Evolutionary conservation across 2,329 filamentous ascomycete genomes (phyloP).

Genomic region (Monilinia fructicola): DNA sequence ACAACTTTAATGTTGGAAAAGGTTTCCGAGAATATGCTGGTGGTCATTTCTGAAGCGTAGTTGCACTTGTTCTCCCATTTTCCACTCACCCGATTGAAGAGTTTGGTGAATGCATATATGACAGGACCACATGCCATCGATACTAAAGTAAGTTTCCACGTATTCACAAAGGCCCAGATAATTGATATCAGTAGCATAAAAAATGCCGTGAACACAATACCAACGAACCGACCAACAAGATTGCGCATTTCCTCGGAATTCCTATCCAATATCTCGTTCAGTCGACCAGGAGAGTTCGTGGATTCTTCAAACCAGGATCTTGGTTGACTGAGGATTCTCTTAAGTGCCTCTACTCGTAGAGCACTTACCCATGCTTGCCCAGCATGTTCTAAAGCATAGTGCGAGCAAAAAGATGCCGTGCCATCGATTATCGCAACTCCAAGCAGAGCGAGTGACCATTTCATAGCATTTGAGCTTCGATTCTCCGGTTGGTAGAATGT

Average conservation of each 20-base stretch:
- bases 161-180: slow-evolving; percentile 69
- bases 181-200: slow-evolving; percentile 69
- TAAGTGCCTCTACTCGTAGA: slow-evolving; percentile 67
- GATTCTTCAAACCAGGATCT: slow-evolving; percentile 74
- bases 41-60: slow-evolving; percentile 58
- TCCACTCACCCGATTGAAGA: slow-evolving; percentile 63
- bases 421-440: slow-evolving; percentile 67
- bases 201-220: slow-evolving; percentile 64
- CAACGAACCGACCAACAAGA: slow-evolving; percentile 74
- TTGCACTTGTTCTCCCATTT: slow-evolving; percentile 73
- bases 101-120: slow-evolving; percentile 63
- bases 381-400: slow-evolving; percentile 69
- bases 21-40: slow-evolving; percentile 68
- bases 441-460: slow-evolving; percentile 70
- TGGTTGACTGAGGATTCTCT: slow-evolving; percentile 71
- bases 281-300: slow-evolving; percentile 59
- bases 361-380: slow-evolving; percentile 76
- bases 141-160: slow-evolving; percentile 81
- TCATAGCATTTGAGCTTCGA: slow-evolving; percentile 31
- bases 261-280: slow-evolving; percentile 73
- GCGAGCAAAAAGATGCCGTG: slow-evolving; percentile 61
- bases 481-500: slow-evolving; percentile 59
- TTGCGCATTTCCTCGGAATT: slow-evolving; percentile 87
- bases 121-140: slow-evolving; percentile 67
- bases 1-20: slow-evolving; percentile 80